A percentile compares a stretch with the other conserved stretches of the same genome.
Evolutionary conservation across 192 early-diverging fungal genomes (phyloP).

Genomic region (Spizellomyces punctatus): DNA sequence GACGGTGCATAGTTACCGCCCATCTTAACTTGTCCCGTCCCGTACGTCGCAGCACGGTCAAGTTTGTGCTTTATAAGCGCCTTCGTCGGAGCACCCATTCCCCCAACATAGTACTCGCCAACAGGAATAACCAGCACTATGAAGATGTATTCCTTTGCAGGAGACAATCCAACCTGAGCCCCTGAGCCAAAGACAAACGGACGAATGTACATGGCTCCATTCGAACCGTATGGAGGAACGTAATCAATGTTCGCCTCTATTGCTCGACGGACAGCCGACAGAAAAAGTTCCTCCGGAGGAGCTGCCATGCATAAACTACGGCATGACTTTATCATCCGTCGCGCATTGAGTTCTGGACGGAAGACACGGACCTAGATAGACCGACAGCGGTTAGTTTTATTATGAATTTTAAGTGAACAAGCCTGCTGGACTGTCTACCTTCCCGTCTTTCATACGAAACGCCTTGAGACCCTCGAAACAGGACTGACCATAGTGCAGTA

Average conservation of each 20-base stretch:
- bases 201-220: conserved; percentile 71
- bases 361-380: conserved; percentile 57
- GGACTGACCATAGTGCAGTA: conserved; percentile 73
- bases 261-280: conserved; percentile 57
- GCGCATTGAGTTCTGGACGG: conserved; percentile 70
- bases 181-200: conserved; percentile 73
- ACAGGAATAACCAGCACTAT: conserved; percentile 72
- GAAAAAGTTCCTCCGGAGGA: conserved; percentile 63
- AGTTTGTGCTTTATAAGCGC: conserved; percentile 66
- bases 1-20: conserved; percentile 75
- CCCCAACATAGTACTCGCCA: conserved; percentile 49
- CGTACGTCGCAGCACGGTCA: conserved; percentile 64
- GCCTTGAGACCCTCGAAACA: conserved; percentile 86
- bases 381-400: conserved; percentile 7
- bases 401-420: background rate
- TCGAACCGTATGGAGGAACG: conserved; percentile 71
- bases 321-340: conserved; percentile 59
- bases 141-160: conserved; percentile 59
- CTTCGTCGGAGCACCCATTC: conserved; percentile 61
- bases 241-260: conserved; percentile 70
- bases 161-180: conserved; percentile 60
- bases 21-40: conserved; percentile 65
- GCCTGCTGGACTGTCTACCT: conserved; percentile 20
- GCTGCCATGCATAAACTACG: conserved; percentile 59
- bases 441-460: conserved; percentile 68